These are phyloP conservation scores for Ustilago bromivora DNA, from an alignment of 1,284 basidiomycete species.

Conservation along the genomic window DNA sequence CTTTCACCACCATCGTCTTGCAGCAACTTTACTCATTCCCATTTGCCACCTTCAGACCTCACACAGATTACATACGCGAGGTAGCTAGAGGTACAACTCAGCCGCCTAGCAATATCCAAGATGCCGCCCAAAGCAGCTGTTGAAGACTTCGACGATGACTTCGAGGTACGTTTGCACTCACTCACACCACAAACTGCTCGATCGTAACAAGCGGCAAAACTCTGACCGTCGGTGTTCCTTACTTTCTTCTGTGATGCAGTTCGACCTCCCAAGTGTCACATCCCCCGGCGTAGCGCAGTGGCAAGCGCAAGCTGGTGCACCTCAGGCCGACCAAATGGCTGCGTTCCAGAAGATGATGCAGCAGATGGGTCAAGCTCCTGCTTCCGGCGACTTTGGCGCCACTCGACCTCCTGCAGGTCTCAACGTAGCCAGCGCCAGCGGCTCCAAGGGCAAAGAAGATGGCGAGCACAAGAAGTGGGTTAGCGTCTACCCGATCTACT, in stretches of 20 bases:
- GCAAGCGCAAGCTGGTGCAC: constrained; percentile 14
- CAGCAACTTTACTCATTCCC: not conserved
- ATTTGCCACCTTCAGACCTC: not conserved
- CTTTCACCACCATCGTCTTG: constrained; percentile 2
- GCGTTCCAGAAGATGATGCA: constrained; percentile 66
- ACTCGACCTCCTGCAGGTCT: constrained; percentile 21
- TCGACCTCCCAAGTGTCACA: constrained; percentile 58
- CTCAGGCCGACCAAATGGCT: constrained; percentile 56
- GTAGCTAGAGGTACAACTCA: not conserved
- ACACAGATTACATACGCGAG: not conserved
- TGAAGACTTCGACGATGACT: constrained; percentile 69
- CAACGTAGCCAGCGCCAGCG: constrained; percentile 13
- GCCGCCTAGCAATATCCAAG: not conserved
- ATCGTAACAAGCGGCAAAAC: not conserved
- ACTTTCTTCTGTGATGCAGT: constrained; percentile 29
- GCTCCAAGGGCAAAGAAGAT: constrained; percentile 37
- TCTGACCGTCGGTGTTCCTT: constrained; percentile 2
- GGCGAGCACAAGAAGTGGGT: constrained; percentile 79
- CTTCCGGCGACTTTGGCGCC: constrained; percentile 39
- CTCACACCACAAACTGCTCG: not conserved
- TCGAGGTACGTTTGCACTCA: constrained; percentile 54
- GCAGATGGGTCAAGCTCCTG: constrained; percentile 53
- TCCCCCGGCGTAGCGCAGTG: constrained; percentile 44
- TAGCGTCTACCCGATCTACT: constrained; percentile 94
- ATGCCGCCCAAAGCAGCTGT: constrained; percentile 60